phyloP scores from a whole-genome alignment of 345 rosid genomes.

The Eucalyptus tenuipes region DNA sequence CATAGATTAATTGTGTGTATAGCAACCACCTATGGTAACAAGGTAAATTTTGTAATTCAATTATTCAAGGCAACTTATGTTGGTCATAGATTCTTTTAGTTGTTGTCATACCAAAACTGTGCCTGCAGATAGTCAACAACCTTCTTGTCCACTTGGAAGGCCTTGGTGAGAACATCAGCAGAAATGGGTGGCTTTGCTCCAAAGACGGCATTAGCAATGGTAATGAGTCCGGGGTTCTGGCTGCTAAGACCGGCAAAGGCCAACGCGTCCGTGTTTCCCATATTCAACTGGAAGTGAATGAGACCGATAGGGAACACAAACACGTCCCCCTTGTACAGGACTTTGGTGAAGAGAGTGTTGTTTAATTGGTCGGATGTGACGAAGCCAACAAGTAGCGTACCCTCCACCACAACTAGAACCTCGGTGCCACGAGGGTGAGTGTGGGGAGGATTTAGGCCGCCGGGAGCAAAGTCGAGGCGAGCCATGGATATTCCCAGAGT shows the following conservation, averaged over 20 bases:
- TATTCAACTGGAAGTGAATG: constrained; percentile 7
- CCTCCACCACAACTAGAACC: not conserved
- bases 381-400: not conserved
- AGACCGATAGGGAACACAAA: constrained; percentile 8
- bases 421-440: constrained; percentile 4
- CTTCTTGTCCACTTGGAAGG: constrained; percentile 3
- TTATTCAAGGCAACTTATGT: not conserved
- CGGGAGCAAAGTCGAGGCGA: not conserved
- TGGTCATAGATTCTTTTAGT: not conserved
- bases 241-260: constrained; percentile 4
- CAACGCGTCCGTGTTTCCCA: not conserved
- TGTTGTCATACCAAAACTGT: constrained; percentile 2
- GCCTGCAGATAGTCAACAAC: not conserved
- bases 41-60: not conserved
- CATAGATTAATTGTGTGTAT: not conserved
- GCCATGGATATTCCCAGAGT: constrained; percentile 3
- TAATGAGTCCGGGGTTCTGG: constrained; percentile 3
- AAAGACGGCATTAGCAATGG: not conserved
- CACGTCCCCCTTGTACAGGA: not conserved
- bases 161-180: not conserved
- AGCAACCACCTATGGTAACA: not conserved
- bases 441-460: constrained; percentile 4
- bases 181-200: not conserved
- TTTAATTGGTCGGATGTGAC: constrained; percentile 5
- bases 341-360: constrained; percentile 6